Evolutionary conservation across 148 eudicot species (phyloP).

Genomic region (Rhododendron ovatum): DNA sequence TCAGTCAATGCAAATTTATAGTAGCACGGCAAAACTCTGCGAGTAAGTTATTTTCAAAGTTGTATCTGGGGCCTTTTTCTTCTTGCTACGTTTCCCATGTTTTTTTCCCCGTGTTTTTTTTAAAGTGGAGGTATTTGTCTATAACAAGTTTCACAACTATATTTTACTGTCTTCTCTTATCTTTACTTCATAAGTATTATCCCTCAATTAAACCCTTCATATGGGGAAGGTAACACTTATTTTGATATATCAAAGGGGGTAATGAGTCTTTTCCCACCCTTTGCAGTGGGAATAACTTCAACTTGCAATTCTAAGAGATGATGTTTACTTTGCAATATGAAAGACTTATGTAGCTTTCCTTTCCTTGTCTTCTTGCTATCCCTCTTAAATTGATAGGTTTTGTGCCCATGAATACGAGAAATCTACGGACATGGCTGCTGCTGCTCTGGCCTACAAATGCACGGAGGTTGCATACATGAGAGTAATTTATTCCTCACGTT

Average conservation of each 20-base stretch:
- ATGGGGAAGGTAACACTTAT: neutral
- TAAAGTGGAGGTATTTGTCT: neutral
- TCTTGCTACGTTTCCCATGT: neutral
- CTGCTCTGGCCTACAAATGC: slow-evolving; percentile 96
- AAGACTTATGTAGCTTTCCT: slow-evolving; percentile 6
- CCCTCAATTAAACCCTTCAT: neutral
- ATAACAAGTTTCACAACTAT: neutral
- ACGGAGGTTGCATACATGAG: slow-evolving; percentile 85
- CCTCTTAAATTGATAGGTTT: slow-evolving; percentile 39
- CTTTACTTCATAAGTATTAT: neutral
- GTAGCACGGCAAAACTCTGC: slow-evolving; percentile 90
- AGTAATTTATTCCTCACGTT: slow-evolving; percentile 64
- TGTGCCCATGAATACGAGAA: slow-evolving; percentile 91
- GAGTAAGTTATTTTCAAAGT: slow-evolving; percentile 51
- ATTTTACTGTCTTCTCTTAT: neutral
- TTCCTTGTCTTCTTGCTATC: slow-evolving; percentile 3
- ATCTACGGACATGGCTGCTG: slow-evolving; percentile 83
- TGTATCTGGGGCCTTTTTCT: neutral
- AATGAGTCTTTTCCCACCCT: neutral
- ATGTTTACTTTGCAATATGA: slow-evolving; percentile 4
- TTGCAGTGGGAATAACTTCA: neutral
- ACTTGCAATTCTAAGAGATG: slow-evolving; percentile 1
- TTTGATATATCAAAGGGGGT: neutral
- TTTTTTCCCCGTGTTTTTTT: neutral
- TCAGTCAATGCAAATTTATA: slow-evolving; percentile 72